A percentile compares a stretch with the other conserved stretches of the same genome.
Evolutionary conservation across 2,329 filamentous ascomycete genomes (phyloP).

Genomic region (Apiospora rasikravindrae): DNA sequence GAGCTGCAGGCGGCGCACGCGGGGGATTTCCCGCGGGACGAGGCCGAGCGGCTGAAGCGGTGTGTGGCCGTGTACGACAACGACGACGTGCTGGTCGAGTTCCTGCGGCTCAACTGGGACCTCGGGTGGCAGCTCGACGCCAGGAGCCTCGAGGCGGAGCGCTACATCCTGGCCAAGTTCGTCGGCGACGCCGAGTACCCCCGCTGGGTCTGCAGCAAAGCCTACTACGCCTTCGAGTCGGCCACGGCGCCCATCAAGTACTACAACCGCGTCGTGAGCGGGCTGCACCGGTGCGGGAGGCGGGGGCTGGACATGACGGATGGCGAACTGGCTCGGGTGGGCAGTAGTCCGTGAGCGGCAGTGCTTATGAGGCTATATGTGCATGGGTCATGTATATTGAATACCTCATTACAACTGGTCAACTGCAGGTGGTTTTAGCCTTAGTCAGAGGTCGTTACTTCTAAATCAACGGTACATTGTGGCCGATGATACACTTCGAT

Average conservation of each 20-base stretch:
- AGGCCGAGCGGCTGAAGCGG: not conserved
- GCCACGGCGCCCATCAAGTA: constrained; percentile 9
- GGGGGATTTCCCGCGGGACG: not conserved
- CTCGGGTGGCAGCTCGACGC: not conserved
- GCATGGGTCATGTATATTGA: not conserved
- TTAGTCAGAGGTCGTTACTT: not conserved
- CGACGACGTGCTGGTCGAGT: not conserved
- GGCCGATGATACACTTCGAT: not conserved
- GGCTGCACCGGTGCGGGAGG: not conserved
- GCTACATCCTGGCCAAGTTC: constrained; percentile 5
- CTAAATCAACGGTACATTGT: not conserved
- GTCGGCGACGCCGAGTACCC: constrained; percentile 1
- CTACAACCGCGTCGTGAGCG: constrained; percentile 15
- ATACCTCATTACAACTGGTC: not conserved
- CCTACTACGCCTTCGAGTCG: constrained; percentile 12
- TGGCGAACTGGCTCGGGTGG: not conserved
- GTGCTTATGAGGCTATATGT: not conserved
- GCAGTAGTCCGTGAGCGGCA: not conserved
- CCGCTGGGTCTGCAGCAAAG: constrained; percentile 11
- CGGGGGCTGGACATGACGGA: constrained; percentile 8
- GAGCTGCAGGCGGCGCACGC: not conserved
- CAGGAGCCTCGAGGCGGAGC: not conserved
- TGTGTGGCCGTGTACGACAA: not conserved
- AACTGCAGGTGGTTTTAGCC: not conserved
- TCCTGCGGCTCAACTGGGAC: constrained; percentile 8